Conservation (phyloP, 306 rosid genomes). For the Ochetophila trinervis region DNA sequence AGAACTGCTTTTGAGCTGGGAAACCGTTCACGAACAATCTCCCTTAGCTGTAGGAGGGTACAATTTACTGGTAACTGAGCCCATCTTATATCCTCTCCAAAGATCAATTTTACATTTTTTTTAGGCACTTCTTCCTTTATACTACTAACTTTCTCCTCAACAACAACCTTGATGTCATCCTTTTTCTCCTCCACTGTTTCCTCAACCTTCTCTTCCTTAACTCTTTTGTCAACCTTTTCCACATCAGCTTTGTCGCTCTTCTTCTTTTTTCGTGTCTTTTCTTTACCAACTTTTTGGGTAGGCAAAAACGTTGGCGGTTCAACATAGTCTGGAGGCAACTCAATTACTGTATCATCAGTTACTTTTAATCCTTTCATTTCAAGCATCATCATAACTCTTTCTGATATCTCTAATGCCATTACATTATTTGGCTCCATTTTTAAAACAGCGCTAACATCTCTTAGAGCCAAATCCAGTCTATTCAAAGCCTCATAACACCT, state of each 20-base stretch:
- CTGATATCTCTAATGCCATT: slow-evolving; percentile 77
- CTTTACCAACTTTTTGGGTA: slow-evolving; percentile 40
- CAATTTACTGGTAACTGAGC: slow-evolving; percentile 70
- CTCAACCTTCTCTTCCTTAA: slow-evolving; percentile 41
- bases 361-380: slow-evolving; percentile 65
- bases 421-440: slow-evolving; percentile 68
- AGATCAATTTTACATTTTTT: slow-evolving; percentile 70
- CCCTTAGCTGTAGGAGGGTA: slow-evolving; percentile 70
- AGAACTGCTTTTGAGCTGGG: slow-evolving; percentile 63
- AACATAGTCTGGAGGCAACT: slow-evolving; percentile 71
- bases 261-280: slow-evolving; percentile 59
- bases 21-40: slow-evolving; percentile 56
- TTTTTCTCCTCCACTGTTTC: slow-evolving; percentile 44
- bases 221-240: slow-evolving; percentile 29
- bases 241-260: slow-evolving; percentile 44
- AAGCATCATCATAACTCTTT: slow-evolving; percentile 57
- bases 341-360: slow-evolving; percentile 47
- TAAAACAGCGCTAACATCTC: slow-evolving; percentile 66
- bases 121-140: slow-evolving; percentile 43
- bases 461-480: slow-evolving; percentile 76
- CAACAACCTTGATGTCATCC: slow-evolving; percentile 63
- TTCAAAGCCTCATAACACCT: slow-evolving; percentile 86
- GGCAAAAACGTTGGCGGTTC: slow-evolving; percentile 40
- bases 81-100: slow-evolving; percentile 85
- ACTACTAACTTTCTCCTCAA: slow-evolving; percentile 48